These are phyloP conservation scores for Gossypium sturtianum DNA, from an alignment of 345 rosid genomes.

Conservation along the genomic window DNA sequence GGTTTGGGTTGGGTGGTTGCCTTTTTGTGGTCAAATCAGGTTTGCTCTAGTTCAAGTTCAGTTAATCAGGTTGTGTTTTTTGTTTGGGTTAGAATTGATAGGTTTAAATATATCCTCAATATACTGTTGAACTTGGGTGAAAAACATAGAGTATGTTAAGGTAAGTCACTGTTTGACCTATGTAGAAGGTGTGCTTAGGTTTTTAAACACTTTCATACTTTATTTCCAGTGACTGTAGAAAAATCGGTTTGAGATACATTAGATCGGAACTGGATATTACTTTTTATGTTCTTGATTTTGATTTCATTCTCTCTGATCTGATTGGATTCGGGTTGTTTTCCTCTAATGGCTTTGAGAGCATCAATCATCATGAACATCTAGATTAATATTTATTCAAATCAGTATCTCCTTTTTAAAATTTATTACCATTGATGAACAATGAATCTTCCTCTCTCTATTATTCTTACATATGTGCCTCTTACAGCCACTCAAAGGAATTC, in stretches of 20 bases:
- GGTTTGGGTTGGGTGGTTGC: not conserved
- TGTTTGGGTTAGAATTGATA: not conserved
- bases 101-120: not conserved
- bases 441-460: not conserved
- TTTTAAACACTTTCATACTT: not conserved
- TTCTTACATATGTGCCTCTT: constrained; percentile 9
- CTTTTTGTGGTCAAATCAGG: not conserved
- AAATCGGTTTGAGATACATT: not conserved
- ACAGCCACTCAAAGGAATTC: constrained; percentile 42
- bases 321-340: not conserved
- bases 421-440: not conserved
- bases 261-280: not conserved
- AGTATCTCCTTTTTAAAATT: not conserved
- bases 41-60: not conserved
- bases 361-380: not conserved
- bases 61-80: not conserved
- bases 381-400: not conserved
- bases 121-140: not conserved
- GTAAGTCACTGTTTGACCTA: not conserved
- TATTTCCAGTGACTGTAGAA: not conserved
- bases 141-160: not conserved
- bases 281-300: not conserved
- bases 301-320: not conserved
- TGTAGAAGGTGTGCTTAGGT: not conserved
- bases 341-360: not conserved